Evolutionary conservation across 257 asterid species (phyloP).

Genomic region (Solanum neorickii): DNA sequence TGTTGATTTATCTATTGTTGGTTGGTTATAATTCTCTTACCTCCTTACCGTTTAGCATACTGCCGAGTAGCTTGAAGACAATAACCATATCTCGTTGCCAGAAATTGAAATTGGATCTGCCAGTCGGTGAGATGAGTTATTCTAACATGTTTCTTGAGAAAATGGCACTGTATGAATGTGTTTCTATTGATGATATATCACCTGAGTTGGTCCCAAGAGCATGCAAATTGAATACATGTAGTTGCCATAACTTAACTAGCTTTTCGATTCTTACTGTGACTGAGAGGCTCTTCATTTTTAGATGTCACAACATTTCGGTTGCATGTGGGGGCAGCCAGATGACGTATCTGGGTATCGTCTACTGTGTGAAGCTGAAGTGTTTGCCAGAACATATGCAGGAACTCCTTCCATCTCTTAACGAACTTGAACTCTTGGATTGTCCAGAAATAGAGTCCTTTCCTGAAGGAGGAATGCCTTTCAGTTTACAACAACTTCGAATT

Average conservation of each 20-base stretch:
- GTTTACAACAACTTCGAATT: neutral
- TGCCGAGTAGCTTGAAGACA: neutral
- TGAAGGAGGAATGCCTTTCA: neutral
- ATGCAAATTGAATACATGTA: accelerated
- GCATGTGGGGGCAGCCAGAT: neutral
- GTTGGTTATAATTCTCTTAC: neutral
- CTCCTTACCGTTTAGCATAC: neutral
- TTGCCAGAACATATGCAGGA: neutral
- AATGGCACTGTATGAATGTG: accelerated
- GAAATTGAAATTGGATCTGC: neutral
- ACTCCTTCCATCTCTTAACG: no score
- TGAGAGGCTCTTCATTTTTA: neutral
- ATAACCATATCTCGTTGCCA: neutral
- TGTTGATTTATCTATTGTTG: neutral
- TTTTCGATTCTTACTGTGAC: neutral
- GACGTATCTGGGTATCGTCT: neutral
- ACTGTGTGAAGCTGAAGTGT: neutral
- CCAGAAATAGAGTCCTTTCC: neutral
- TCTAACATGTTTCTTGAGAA: no score
- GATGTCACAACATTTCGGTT: neutral
- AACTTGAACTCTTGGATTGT: no score
- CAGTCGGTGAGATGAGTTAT: neutral
- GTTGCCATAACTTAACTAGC: neutral
- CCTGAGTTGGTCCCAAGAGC: neutral
- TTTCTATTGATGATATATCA: neutral